These are phyloP conservation scores for Cyclotella baltica DNA, from an alignment of 108 stramenopile genomes.

Conservation along the genomic window DNA sequence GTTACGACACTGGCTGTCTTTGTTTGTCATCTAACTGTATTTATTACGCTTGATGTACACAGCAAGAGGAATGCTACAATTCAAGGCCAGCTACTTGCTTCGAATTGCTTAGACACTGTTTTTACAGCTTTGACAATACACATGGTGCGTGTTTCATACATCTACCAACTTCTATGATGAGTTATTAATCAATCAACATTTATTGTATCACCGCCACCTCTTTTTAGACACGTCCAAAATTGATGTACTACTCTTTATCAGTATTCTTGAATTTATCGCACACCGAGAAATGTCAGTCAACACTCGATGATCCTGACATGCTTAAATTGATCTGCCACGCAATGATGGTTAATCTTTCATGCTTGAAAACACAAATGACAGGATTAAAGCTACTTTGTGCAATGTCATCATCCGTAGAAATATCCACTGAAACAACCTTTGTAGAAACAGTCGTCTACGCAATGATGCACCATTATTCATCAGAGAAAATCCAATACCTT, in stretches of 20 bases:
- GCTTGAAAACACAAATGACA: constrained; percentile 8
- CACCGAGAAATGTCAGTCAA: neutral
- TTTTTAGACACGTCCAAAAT: neutral
- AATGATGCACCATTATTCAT: constrained; percentile 22
- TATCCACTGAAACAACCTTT: neutral
- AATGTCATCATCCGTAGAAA: neutral
- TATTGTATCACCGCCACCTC: neutral
- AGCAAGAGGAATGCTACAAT: constrained; percentile 1
- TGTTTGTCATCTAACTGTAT: neutral
- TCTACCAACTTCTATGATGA: neutral
- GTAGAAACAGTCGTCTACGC: constrained; percentile 24
- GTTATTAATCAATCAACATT: neutral
- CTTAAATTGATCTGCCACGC: constrained; percentile 3
- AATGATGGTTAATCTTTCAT: constrained; percentile 23
- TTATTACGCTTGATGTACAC: neutral
- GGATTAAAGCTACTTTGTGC: constrained; percentile 3
- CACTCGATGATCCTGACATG: neutral
- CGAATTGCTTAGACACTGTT: constrained; percentile 11
- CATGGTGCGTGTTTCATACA: neutral
- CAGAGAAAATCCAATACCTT: constrained; percentile 13
- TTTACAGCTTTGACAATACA: constrained; percentile 7
- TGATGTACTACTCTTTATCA: constrained; percentile 4
- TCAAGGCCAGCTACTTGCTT: neutral
- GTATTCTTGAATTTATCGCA: constrained; percentile 1
- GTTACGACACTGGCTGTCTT: neutral